These are phyloP conservation scores for Aleurites moluccanus DNA, from an alignment of 441 rosid species.

Conservation along the genomic window DNA sequence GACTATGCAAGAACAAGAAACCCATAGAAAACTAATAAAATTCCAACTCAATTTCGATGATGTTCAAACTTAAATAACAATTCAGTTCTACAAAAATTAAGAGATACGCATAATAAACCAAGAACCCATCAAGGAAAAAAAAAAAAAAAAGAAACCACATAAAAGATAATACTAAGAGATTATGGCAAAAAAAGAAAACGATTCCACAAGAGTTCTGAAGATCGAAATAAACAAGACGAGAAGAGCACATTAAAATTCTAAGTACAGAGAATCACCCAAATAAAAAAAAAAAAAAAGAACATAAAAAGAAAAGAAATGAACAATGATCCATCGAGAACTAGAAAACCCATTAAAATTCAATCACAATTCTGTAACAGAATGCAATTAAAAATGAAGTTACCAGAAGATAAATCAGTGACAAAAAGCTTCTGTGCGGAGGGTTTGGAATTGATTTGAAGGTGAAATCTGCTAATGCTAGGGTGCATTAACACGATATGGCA, in stretches of 20 bases:
- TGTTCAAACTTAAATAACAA: background rate
- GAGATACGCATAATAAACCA: background rate
- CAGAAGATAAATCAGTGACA: conserved; percentile 75
- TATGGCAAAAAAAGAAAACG: background rate
- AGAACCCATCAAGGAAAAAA: background rate
- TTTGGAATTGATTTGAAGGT: conserved; percentile 64
- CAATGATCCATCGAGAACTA: background rate
- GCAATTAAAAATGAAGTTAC: conserved; percentile 31
- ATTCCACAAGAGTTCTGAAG: background rate
- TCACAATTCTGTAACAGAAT: background rate
- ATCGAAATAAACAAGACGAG: background rate
- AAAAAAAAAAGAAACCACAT: too few species aligned
- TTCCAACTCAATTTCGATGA: conserved; percentile 6
- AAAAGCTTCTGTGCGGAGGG: conserved; percentile 56
- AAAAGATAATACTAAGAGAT: too few species aligned
- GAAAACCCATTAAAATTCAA: conserved; percentile 12
- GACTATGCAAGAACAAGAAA: conserved; percentile 38
- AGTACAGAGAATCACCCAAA: background rate
- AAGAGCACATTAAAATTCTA: conserved; percentile 7
- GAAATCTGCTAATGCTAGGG: conserved; percentile 91
- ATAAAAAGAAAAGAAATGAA: background rate
- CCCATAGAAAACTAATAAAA: conserved; percentile 7
- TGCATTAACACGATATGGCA: conserved; percentile 74
- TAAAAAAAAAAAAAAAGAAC: background rate
- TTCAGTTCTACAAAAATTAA: background rate